phyloP scores from a whole-genome alignment of 495 filamentous ascomycete genomes.

The Penicillium paxilli region DNA sequence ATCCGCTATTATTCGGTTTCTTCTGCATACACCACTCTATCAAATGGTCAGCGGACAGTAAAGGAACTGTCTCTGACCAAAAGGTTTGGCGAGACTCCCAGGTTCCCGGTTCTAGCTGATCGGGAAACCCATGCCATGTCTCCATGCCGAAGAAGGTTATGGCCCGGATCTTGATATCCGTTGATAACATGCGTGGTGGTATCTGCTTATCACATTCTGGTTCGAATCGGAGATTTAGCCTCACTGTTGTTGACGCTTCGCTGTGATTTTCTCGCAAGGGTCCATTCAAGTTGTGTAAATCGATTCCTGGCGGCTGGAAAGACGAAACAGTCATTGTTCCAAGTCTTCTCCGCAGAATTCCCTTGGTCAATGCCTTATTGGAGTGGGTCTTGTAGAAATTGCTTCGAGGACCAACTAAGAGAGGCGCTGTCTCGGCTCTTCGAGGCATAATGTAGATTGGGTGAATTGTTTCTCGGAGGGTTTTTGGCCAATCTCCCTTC shows the following conservation, averaged over 20 bases:
- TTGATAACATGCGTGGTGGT: background rate
- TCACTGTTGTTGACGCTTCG: background rate
- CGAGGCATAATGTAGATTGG: constrained; percentile 5
- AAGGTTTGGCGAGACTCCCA: constrained; percentile 2
- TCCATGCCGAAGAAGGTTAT: constrained; percentile 12
- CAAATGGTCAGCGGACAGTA: background rate
- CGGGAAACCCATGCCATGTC: constrained; percentile 4
- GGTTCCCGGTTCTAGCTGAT: background rate
- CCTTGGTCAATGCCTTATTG: background rate
- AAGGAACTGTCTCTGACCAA: constrained; percentile 5
- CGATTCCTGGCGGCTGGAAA: constrained; percentile 3
- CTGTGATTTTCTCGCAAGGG: background rate
- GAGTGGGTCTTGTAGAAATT: background rate
- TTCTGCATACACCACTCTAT: background rate
- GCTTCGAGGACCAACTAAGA: background rate
- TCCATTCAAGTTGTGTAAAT: background rate
- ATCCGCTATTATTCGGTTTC: background rate
- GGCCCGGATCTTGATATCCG: constrained; percentile 4
- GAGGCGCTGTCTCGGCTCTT: constrained; percentile 2
- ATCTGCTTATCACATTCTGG: background rate
- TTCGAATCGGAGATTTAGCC: background rate
- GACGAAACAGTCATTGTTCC: background rate
- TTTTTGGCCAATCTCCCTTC: background rate
- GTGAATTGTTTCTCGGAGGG: background rate
- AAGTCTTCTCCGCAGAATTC: background rate